Conservation (phyloP, 192 early-diverging fungal genomes). For the Coemansia sp. region DNA sequence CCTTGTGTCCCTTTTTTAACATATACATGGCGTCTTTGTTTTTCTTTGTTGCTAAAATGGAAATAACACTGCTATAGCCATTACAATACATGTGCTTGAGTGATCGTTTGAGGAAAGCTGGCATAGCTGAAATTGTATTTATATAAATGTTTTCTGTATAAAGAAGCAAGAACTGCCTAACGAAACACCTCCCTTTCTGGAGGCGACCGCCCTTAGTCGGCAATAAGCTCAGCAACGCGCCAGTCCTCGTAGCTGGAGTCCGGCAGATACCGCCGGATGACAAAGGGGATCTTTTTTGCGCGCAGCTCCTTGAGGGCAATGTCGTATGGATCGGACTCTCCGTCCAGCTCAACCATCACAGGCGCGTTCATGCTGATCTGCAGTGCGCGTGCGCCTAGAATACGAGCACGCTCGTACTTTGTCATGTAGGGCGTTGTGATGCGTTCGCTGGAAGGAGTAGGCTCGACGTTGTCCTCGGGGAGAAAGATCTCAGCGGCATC, state of each 20-base stretch:
- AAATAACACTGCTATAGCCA: slow-evolving; percentile 2
- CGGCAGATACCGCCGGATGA: slow-evolving; percentile 89
- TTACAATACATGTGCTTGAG: background rate
- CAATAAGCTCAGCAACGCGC: slow-evolving; percentile 86
- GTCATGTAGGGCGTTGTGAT: slow-evolving; percentile 99
- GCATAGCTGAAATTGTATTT: background rate
- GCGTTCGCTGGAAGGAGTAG: slow-evolving; percentile 63
- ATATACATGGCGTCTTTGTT: slow-evolving; percentile 4
- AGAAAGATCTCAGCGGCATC: slow-evolving; percentile 49
- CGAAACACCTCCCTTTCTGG: background rate
- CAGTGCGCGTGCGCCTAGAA: slow-evolving; percentile 88
- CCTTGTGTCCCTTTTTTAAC: background rate
- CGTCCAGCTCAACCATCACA: slow-evolving; percentile 90
- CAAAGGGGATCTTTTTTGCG: slow-evolving; percentile 89
- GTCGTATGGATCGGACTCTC: slow-evolving; percentile 88
- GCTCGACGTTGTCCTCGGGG: slow-evolving; percentile 35
- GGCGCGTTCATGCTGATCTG: slow-evolving; percentile 99
- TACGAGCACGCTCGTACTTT: slow-evolving; percentile 92
- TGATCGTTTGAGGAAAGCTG: background rate
- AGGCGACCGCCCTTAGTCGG: slow-evolving; percentile 51
- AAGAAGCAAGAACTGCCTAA: background rate
- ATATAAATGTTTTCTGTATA: background rate
- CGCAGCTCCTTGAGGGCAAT: slow-evolving; percentile 96
- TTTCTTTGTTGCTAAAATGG: slow-evolving; percentile 8
- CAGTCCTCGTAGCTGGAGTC: slow-evolving; percentile 95